phyloP scores from a whole-genome alignment of 768 basidiomycete genomes.

The Podaxis rugospora region DNA sequence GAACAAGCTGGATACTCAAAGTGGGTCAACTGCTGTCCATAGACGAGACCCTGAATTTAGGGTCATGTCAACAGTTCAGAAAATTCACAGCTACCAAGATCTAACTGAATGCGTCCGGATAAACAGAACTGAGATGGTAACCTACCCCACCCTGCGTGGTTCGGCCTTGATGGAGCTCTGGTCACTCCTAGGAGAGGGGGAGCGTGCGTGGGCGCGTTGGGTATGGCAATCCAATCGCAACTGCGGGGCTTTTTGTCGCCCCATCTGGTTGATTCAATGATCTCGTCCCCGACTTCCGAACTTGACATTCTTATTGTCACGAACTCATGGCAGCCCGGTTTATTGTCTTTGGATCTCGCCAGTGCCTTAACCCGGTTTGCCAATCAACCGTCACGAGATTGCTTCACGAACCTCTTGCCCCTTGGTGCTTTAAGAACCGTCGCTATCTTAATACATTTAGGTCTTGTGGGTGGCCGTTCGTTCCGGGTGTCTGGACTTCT shows the following conservation, averaged over 20 bases:
- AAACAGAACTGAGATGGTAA: neutral
- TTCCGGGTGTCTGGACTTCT: neutral
- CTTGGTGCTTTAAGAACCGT: neutral
- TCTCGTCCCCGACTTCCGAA: neutral
- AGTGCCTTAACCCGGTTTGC: constrained; percentile 3
- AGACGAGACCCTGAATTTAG: neutral
- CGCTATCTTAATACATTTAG: neutral
- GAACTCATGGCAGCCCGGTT: constrained; percentile 2
- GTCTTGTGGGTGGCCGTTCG: neutral
- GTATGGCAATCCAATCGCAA: neutral
- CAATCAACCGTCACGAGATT: constrained; percentile 8
- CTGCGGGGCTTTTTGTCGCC: neutral
- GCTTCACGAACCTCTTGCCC: neutral
- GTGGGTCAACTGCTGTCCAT: neutral
- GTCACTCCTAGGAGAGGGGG: neutral
- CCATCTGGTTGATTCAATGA: neutral
- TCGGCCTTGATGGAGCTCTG: neutral
- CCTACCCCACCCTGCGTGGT: neutral
- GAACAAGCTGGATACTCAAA: neutral
- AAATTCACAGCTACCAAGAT: neutral
- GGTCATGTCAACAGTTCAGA: neutral
- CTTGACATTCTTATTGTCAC: constrained; percentile 6
- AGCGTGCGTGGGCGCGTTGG: neutral
- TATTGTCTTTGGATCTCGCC: constrained; percentile 5
- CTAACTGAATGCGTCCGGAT: neutral